These are phyloP conservation scores for Fusarium sp. DNA, from an alignment of 2,329 filamentous ascomycete species.

Conservation along the genomic window DNA sequence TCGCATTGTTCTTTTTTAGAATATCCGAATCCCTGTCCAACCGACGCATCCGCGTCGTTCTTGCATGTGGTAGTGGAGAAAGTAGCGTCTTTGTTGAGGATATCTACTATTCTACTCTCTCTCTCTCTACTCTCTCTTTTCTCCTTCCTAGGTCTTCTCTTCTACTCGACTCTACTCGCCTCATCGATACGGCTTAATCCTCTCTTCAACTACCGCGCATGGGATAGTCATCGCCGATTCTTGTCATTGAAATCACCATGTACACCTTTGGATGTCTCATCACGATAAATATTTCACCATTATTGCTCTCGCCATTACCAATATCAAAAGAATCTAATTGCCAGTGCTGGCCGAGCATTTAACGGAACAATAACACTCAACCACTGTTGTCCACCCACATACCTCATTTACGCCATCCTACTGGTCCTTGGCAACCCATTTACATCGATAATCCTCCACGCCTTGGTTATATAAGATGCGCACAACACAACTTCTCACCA, in stretches of 20 bases:
- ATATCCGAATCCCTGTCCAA: conserved; percentile 6
- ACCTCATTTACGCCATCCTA: neutral
- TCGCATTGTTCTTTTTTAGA: conserved; percentile 20
- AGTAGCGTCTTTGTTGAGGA: neutral
- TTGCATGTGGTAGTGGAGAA: conserved; percentile 13
- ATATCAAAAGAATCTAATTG: conserved; percentile 12
- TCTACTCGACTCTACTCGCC: neutral
- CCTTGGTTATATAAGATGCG: conserved; percentile 48
- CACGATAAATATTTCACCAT: conserved; percentile 34
- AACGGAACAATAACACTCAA: conserved; percentile 5
- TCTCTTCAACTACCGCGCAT: conserved; percentile 13
- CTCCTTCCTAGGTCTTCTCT: neutral
- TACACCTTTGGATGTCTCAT: conserved; percentile 37
- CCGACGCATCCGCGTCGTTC: conserved; percentile 15
- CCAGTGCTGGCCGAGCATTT: conserved; percentile 8
- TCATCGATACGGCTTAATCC: neutral
- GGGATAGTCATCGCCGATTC: conserved; percentile 9
- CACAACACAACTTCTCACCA: conserved; percentile 52
- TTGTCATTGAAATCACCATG: conserved; percentile 40
- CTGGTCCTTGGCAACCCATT: neutral
- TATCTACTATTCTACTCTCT: neutral
- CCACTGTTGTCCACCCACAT: conserved; percentile 2
- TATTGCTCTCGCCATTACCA: conserved; percentile 17
- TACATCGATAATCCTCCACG: conserved; percentile 3
- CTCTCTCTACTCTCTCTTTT: neutral